These are phyloP conservation scores for Pseudogymnoascus sp. DNA, from an alignment of 2,329 filamentous ascomycete genomes.

Conservation along the genomic window DNA sequence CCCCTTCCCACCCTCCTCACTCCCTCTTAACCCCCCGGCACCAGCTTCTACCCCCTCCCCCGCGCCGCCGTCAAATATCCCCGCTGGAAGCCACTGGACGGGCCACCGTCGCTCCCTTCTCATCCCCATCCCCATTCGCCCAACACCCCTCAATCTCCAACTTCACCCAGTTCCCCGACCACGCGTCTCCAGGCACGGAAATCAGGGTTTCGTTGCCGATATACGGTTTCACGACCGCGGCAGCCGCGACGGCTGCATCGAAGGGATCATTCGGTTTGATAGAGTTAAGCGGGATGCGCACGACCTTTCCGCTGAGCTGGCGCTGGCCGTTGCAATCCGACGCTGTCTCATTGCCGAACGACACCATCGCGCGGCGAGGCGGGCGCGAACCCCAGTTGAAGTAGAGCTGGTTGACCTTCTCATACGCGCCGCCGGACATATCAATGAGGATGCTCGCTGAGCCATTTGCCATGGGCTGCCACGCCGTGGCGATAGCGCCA, in stretches of 20 bases:
- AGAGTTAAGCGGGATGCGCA: conserved; percentile 17
- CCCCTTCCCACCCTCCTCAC: not conserved
- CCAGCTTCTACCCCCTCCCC: no score
- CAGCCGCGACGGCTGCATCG: conserved; percentile 13
- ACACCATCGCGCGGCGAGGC: conserved; percentile 45
- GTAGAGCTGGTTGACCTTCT: conserved; percentile 41
- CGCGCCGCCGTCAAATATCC: no score
- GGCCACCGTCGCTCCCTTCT: conserved; percentile 43
- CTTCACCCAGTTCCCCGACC: conserved; percentile 27
- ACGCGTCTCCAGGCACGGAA: conserved; percentile 22
- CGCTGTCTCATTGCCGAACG: conserved; percentile 38
- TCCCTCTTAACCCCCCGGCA: no score
- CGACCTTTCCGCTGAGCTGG: conserved; percentile 15
- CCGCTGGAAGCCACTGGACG: no score
- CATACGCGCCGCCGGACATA: conserved; percentile 31
- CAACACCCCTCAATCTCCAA: conserved; percentile 43
- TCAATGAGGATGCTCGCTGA: conserved; percentile 51
- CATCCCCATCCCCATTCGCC: conserved; percentile 26
- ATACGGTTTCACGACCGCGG: conserved; percentile 20
- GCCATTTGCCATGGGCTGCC: conserved; percentile 52
- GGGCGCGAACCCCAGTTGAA: conserved; percentile 56
- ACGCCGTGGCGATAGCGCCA: conserved; percentile 58
- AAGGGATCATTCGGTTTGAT: conserved; percentile 24
- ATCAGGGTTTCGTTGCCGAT: conserved; percentile 26
- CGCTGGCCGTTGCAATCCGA: conserved; percentile 11